A percentile compares a stretch with the other conserved stretches of the same genome.
Conservation (phyloP, 2,329 filamentous ascomycete genomes). For the Coniochaeta ligniaria region DNA sequence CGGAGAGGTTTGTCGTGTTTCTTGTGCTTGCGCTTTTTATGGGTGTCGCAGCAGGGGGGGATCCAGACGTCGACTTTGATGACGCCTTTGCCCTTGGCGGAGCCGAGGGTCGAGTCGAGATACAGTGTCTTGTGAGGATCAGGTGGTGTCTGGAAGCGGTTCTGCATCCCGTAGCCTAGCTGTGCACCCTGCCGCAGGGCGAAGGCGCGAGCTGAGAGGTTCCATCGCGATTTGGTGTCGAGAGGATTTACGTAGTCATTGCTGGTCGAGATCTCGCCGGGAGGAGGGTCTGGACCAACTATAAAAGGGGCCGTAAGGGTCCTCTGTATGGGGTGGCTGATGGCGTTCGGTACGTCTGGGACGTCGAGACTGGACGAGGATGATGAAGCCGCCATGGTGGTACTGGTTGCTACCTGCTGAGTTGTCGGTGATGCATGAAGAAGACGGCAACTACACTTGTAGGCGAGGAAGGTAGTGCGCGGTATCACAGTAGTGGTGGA, state of each 20-base stretch:
- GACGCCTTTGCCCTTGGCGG: constrained; percentile 24
- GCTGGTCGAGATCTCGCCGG: neutral
- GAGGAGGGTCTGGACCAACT: neutral
- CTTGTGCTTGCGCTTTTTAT: constrained; percentile 3
- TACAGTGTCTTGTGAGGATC: constrained; percentile 29
- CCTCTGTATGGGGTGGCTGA: neutral
- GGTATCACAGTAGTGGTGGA: neutral
- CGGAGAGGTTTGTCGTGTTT: constrained; percentile 1
- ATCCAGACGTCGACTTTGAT: constrained; percentile 42
- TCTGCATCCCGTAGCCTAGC: constrained; percentile 33
- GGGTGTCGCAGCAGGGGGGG: constrained; percentile 12
- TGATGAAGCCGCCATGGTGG: neutral
- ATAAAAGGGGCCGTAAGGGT: neutral
- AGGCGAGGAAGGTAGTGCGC: neutral
- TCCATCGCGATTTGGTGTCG: constrained; percentile 35
- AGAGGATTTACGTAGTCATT: constrained; percentile 34
- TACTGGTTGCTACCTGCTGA: neutral
- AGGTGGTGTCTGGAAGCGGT: constrained; percentile 32
- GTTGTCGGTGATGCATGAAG: neutral
- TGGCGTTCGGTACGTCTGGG: neutral
- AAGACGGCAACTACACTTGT: neutral
- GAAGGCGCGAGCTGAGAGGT: constrained; percentile 31
- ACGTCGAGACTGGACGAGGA: neutral
- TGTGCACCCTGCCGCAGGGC: constrained; percentile 36
- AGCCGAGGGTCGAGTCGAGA: constrained; percentile 33